Conservation (phyloP, 352 stramenopile species). For the Globisporangium nagaii region DNA sequence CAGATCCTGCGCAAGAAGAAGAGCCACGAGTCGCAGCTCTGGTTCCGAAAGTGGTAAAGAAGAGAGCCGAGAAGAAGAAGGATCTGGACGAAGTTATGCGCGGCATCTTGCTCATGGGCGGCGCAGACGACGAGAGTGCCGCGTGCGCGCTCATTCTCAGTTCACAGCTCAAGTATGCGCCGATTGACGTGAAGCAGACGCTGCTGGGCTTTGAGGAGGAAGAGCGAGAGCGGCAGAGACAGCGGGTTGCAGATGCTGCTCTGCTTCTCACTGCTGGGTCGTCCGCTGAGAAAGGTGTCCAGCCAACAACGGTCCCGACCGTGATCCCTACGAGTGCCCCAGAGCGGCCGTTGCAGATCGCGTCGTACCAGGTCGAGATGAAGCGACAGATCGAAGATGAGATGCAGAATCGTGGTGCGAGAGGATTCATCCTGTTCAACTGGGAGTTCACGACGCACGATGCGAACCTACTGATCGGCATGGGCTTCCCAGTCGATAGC, state of each 20-base stretch:
- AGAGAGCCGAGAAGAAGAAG: constrained; percentile 4
- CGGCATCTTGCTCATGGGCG: constrained; percentile 45
- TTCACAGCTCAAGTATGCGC: constrained; percentile 37
- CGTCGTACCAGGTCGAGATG: constrained; percentile 15
- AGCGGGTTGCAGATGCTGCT: constrained; percentile 10
- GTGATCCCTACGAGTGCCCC: not conserved
- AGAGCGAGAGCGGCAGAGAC: constrained; percentile 5
- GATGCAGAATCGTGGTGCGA: constrained; percentile 15
- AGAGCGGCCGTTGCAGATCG: constrained; percentile 9
- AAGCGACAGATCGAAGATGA: constrained; percentile 5
- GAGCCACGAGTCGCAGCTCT: not conserved
- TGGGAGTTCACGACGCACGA: constrained; percentile 41
- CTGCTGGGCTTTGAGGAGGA: constrained; percentile 12
- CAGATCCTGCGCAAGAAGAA: not conserved
- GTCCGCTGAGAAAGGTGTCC: not conserved
- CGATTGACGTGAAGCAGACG: constrained; percentile 30
- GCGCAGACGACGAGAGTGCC: constrained; percentile 25
- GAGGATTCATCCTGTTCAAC: constrained; percentile 55
- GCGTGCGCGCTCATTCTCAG: constrained; percentile 30
- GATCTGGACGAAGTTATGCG: constrained; percentile 51
- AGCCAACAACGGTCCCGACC: not conserved
- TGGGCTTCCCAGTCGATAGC: constrained; percentile 44
- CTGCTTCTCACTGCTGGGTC: not conserved
- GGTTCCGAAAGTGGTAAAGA: constrained; percentile 9
- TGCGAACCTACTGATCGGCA: constrained; percentile 36